A percentile compares a stretch with the other conserved stretches of the same genome.
These are phyloP conservation scores for Chytridium lagenaria DNA, from an alignment of 371 early-diverging fungal species.

Conservation along the genomic window DNA sequence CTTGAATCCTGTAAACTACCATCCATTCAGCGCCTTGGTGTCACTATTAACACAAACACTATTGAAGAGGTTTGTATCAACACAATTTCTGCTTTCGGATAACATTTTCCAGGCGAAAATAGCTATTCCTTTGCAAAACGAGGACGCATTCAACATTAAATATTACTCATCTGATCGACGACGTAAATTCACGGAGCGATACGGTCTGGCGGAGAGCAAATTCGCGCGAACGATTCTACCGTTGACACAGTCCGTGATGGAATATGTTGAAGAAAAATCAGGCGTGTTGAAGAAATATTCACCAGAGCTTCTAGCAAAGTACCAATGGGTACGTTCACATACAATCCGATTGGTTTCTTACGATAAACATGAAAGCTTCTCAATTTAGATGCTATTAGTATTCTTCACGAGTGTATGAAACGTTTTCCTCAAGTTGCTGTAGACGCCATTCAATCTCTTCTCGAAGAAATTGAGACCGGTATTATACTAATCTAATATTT, in stretches of 20 bases:
- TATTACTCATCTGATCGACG: conserved; percentile 55
- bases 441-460: conserved; percentile 39
- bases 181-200: conserved; percentile 41
- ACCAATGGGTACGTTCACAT: conserved; percentile 43
- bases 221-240: conserved; percentile 37
- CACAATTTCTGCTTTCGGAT: neutral
- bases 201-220: conserved; percentile 46
- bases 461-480: conserved; percentile 41
- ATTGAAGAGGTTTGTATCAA: neutral
- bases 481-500: conserved; percentile 10
- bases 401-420: conserved; percentile 54
- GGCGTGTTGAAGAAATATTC: conserved; percentile 11
- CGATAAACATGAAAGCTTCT: conserved; percentile 27
- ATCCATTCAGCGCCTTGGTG: conserved; percentile 37
- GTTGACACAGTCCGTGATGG: conserved; percentile 42
- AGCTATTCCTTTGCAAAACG: conserved; percentile 35
- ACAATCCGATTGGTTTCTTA: neutral
- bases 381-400: conserved; percentile 45
- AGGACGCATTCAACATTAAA: conserved; percentile 52
- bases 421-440: conserved; percentile 43
- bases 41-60: conserved; percentile 29
- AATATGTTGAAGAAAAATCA: conserved; percentile 35
- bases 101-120: neutral
- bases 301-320: conserved; percentile 34
- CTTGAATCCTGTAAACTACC: conserved; percentile 44